phyloP scores from a whole-genome alignment of 176 grass and related monocot genomes.

The Raddia guianensis region DNA sequence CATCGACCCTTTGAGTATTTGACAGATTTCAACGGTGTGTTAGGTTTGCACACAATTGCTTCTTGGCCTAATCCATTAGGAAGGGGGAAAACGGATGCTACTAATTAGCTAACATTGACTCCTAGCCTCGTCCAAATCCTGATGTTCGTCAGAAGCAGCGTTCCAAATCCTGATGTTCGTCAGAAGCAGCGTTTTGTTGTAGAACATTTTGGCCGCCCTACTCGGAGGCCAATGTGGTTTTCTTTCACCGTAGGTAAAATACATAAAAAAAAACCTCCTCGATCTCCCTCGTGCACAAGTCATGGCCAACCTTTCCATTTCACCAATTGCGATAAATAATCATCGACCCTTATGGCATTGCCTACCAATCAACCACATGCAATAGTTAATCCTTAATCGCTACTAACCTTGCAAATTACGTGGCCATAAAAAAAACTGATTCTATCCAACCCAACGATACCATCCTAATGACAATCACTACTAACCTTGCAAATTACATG shows the following conservation, averaged over 20 bases:
- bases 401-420: not conserved
- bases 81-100: not conserved
- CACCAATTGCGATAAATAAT: conserved; percentile 2
- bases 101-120: not conserved
- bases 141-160: not conserved
- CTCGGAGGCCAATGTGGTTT: not conserved
- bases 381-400: not conserved
- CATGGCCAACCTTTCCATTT: conserved; percentile 59
- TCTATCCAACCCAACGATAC: not conserved
- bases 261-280: not conserved
- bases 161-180: not conserved
- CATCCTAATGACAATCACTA: not conserved
- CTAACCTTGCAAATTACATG: not conserved
- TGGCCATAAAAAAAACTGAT: not conserved
- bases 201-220: not conserved
- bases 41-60: conserved; percentile 31
- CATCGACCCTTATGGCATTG: not conserved
- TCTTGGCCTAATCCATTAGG: conserved; percentile 45
- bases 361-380: not conserved
- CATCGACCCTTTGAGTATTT: conserved; percentile 29
- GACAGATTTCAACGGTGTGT: not conserved
- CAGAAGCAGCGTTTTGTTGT: not conserved
- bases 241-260: not conserved
- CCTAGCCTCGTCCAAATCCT: not conserved
- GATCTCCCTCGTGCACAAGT: conserved; percentile 35